Evolutionary conservation across 805 yeast species (phyloP).

Genomic region (Saturnispora quitensis): DNA sequence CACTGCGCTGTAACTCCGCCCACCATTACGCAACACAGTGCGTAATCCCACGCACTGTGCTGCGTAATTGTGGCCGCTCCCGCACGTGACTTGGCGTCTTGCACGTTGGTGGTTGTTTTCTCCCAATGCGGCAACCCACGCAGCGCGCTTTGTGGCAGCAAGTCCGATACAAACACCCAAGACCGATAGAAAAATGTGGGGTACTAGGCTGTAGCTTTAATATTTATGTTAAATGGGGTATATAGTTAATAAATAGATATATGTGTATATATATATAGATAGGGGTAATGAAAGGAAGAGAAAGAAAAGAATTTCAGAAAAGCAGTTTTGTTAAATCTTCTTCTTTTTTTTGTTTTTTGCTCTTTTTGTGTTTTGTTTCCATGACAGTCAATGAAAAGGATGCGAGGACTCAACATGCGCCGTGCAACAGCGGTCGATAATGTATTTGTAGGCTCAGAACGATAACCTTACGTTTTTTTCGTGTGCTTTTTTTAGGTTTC

Average conservation of each 20-base stretch:
- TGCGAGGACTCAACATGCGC: neutral
- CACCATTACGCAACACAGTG: neutral
- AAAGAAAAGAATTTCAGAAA: neutral
- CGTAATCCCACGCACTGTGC: neutral
- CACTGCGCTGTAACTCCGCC: neutral
- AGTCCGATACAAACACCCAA: neutral
- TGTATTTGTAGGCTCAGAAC: neutral
- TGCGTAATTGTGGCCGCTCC: neutral
- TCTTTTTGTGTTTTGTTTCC: too few species aligned
- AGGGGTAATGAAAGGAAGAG: neutral
- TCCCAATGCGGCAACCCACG: neutral
- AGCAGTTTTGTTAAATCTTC: neutral
- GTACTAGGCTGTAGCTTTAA: neutral
- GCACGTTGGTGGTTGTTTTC: neutral
- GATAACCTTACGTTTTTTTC: neutral
- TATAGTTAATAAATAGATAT: neutral
- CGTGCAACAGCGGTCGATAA: neutral
- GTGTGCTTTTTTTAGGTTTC: neutral
- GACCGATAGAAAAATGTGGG: neutral
- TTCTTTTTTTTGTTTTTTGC: neutral
- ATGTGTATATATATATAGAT: neutral
- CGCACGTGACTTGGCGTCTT: neutral
- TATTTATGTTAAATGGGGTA: neutral
- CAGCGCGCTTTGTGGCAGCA: neutral
- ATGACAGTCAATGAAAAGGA: neutral